Conservation (phyloP, 2,329 filamentous ascomycete species). For the Fusarium albosuccineum region DNA sequence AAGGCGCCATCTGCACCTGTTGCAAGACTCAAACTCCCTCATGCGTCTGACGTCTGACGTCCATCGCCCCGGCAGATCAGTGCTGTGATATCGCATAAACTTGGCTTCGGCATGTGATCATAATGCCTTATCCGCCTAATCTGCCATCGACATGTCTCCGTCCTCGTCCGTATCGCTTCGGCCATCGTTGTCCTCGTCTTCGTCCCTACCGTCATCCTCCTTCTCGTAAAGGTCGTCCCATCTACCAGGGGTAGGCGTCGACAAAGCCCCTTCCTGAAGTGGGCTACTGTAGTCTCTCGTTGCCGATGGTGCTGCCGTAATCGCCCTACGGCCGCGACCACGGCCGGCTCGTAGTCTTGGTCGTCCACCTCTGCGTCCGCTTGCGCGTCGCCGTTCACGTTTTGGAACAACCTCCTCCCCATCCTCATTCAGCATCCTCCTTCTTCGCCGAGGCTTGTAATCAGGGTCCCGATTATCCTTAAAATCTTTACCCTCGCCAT, state of each 20-base stretch:
- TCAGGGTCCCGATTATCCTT: constrained; percentile 58
- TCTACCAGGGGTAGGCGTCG: constrained; percentile 51
- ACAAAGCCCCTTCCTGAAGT: constrained; percentile 40
- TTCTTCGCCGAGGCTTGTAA: constrained; percentile 52
- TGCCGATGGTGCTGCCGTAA: constrained; percentile 16
- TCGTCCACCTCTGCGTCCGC: constrained; percentile 38
- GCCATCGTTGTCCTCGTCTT: constrained; percentile 45
- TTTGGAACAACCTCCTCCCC: constrained; percentile 43
- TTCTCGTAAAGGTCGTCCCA: constrained; percentile 52
- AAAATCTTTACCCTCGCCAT: constrained; percentile 57
- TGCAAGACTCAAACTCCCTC: neutral
- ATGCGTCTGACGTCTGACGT: neutral
- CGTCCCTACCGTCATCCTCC: constrained; percentile 43
- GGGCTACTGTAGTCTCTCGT: constrained; percentile 27
- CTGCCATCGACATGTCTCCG: constrained; percentile 46
- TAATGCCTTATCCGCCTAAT: constrained; percentile 15
- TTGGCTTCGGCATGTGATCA: neutral
- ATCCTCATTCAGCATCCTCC: constrained; percentile 45
- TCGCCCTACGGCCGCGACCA: constrained; percentile 27
- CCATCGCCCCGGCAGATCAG: neutral
- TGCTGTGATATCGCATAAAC: neutral
- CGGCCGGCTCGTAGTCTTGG: constrained; percentile 38
- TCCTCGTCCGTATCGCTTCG: constrained; percentile 45
- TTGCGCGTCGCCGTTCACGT: constrained; percentile 30
- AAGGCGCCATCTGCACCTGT: neutral